Evolutionary conservation across 2,329 filamentous ascomycete genomes (phyloP).

Genomic region (Clonostachys byssicola): DNA sequence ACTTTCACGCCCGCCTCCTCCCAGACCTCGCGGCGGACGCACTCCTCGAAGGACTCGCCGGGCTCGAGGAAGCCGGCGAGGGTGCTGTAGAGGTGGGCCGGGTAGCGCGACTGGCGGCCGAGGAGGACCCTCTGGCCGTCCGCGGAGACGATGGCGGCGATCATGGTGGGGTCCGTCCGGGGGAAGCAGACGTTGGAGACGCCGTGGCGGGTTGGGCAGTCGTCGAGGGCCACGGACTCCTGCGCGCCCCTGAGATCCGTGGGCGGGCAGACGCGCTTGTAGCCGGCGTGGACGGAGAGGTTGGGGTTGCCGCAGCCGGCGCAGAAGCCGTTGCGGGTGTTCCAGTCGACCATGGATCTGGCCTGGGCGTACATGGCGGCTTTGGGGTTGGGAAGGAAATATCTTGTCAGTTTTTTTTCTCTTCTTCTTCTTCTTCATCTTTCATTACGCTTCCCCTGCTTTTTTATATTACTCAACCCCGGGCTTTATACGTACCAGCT

Average conservation of each 20-base stretch:
- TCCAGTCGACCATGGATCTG: slow-evolving; percentile 89
- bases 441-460: neutral
- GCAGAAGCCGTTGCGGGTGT: slow-evolving; percentile 87
- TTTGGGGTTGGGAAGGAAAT: slow-evolving; percentile 23
- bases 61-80: slow-evolving; percentile 85
- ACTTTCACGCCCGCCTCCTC: slow-evolving; percentile 77
- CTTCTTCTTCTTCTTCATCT: neutral
- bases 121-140: slow-evolving; percentile 77
- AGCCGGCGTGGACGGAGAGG: slow-evolving; percentile 72
- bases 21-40: slow-evolving; percentile 79
- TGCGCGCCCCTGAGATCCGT: slow-evolving; percentile 50
- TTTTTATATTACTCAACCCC: neutral
- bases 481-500: slow-evolving; percentile 43
- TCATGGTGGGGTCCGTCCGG: slow-evolving; percentile 89
- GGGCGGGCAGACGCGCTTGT: slow-evolving; percentile 75
- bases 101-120: slow-evolving; percentile 81
- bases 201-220: slow-evolving; percentile 78
- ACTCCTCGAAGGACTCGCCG: slow-evolving; percentile 80
- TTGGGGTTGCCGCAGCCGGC: slow-evolving; percentile 82
- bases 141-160: slow-evolving; percentile 83
- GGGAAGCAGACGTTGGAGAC: slow-evolving; percentile 91
- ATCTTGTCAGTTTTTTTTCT: neutral
- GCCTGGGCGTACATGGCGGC: slow-evolving; percentile 90
- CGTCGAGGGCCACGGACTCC: slow-evolving; percentile 40
- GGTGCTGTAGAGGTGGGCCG: slow-evolving; percentile 81